phyloP scores from a whole-genome alignment of 345 rosid genomes.

The Citrus maxima region DNA sequence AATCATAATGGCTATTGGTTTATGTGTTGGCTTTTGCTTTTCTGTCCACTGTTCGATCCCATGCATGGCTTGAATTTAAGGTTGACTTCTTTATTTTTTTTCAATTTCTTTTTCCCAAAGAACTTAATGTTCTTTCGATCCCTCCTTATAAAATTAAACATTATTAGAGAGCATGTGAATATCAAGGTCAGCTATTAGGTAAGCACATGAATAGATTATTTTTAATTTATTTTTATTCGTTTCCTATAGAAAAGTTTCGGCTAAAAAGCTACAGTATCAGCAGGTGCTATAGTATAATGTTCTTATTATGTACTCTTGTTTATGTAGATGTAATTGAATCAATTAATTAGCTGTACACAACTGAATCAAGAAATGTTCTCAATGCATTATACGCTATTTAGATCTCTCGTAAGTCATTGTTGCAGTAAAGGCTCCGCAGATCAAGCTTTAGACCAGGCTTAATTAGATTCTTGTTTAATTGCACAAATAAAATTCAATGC shows the following conservation, averaged over 20 bases:
- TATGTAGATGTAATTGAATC: neutral
- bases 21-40: neutral
- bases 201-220: neutral
- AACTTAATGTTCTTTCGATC: neutral
- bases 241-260: too few species aligned
- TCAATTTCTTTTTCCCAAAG: neutral
- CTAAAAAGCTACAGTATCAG: too few species aligned
- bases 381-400: too few species aligned
- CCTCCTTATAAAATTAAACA: neutral
- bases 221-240: too few species aligned
- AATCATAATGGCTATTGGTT: neutral
- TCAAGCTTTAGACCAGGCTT: neutral
- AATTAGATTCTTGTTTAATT: conserved; percentile 1
- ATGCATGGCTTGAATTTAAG: neutral
- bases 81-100: neutral
- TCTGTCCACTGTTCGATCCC: neutral
- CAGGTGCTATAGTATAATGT: too few species aligned
- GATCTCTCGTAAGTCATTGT: too few species aligned
- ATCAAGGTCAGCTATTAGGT: neutral
- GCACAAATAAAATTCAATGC: neutral
- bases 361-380: too few species aligned
- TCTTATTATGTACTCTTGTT: neutral
- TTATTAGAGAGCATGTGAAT: neutral
- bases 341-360: too few species aligned
- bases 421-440: too few species aligned